A percentile compares a stretch with the other conserved stretches of the same genome.
Evolutionary conservation across 2,329 filamentous ascomycete species (phyloP).

Genomic region (Harringtonia aguacate): DNA sequence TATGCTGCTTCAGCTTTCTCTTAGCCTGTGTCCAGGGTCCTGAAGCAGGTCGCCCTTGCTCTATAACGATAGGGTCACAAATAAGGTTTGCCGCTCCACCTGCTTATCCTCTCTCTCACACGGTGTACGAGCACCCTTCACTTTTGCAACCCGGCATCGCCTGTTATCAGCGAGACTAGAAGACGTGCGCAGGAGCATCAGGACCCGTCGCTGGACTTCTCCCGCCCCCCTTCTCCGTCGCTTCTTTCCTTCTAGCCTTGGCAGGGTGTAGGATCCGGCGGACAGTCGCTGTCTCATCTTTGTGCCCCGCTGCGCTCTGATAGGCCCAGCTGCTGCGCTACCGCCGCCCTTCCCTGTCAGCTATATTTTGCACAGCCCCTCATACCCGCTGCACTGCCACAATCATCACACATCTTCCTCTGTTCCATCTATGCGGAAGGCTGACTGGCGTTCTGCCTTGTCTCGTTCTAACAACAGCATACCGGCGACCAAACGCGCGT

Average conservation of each 20-base stretch:
- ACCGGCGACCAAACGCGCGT: neutral
- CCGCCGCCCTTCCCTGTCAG: slow-evolving; percentile 12
- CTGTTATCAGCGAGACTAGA: too few species aligned
- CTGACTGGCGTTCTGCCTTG: slow-evolving; percentile 38
- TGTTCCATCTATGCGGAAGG: slow-evolving; percentile 20
- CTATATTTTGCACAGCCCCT: slow-evolving; percentile 30
- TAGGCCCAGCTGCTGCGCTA: slow-evolving; percentile 4
- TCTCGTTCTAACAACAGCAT: slow-evolving; percentile 20
- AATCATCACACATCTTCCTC: slow-evolving; percentile 15
- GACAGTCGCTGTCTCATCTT: slow-evolving; percentile 8
- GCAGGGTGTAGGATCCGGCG: neutral
- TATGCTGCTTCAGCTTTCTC: too few species aligned
- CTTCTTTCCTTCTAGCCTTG: neutral
- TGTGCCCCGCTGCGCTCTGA: slow-evolving; percentile 5
- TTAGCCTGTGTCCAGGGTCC: too few species aligned
- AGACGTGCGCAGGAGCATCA: too few species aligned
- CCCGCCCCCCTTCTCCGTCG: neutral
- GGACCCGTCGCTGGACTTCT: too few species aligned
- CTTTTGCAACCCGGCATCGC: too few species aligned
- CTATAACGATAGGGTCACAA: too few species aligned
- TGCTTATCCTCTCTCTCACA: too few species aligned
- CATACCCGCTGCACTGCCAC: slow-evolving; percentile 24
- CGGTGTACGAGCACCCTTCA: too few species aligned
- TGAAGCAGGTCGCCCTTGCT: too few species aligned
- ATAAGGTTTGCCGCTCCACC: too few species aligned